A percentile compares a stretch with the other conserved stretches of the same genome.
These are phyloP conservation scores for Poa annua DNA, from an alignment of 176 grass and related monocot genomes.

Conservation along the genomic window DNA sequence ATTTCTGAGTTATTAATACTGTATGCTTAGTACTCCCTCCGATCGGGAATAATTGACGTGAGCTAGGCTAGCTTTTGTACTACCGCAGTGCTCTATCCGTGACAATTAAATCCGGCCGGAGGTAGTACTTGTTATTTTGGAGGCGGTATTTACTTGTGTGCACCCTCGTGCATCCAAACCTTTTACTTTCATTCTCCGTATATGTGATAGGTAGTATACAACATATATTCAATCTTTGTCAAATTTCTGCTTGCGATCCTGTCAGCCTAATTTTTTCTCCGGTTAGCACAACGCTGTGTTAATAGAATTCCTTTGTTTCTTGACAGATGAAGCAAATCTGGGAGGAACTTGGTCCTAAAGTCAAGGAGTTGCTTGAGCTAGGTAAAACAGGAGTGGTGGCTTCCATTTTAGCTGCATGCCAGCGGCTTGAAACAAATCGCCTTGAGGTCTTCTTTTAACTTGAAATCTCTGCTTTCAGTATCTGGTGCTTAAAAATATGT, in stretches of 20 bases:
- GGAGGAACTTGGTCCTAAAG: conserved; percentile 83
- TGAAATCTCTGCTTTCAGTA: conserved; percentile 12
- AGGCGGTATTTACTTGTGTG: neutral
- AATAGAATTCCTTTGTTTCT: conserved; percentile 33
- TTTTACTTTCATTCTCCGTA: neutral
- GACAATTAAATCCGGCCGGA: too few species aligned
- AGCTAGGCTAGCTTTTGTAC: too few species aligned
- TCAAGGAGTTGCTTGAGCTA: conserved; percentile 80
- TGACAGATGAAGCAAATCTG: conserved; percentile 78
- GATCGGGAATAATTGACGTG: too few species aligned
- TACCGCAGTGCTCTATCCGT: too few species aligned
- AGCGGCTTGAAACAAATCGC: conserved; percentile 66
- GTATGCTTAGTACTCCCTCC: neutral
- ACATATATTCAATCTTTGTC: neutral
- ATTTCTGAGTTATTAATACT: conserved; percentile 21
- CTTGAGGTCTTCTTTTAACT: conserved; percentile 58
- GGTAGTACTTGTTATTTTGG: neutral
- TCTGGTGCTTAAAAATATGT: conserved; percentile 20
- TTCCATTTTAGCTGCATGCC: conserved; percentile 81
- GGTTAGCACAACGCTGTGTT: neutral
- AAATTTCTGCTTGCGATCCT: neutral
- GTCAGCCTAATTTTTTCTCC: conserved; percentile 2
- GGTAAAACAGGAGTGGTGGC: conserved; percentile 82
- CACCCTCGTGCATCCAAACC: neutral
- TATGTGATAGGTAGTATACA: conserved; percentile 12